Evolutionary conservation across 352 stramenopile genomes (phyloP).

Genomic region (Pythium sp.): DNA sequence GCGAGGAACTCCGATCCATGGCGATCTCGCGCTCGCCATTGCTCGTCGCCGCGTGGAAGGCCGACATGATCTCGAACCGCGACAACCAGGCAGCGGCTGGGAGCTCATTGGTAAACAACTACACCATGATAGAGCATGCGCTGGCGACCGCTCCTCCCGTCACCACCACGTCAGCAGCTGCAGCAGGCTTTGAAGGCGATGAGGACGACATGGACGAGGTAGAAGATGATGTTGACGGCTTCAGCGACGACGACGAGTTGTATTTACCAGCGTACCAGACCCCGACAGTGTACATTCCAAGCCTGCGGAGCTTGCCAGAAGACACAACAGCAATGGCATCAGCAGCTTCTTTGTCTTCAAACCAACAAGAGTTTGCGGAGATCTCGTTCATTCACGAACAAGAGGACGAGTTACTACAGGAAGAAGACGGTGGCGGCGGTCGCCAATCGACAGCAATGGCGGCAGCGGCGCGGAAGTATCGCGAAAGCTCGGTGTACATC

Average conservation of each 20-base stretch:
- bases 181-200: neutral
- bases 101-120: conserved; percentile 6
- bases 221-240: conserved; percentile 8
- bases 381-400: conserved; percentile 1
- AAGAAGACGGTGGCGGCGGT: conserved; percentile 9
- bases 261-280: conserved; percentile 1
- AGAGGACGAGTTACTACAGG: neutral
- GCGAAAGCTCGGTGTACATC: conserved; percentile 18
- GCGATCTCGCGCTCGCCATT: conserved; percentile 19
- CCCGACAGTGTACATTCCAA: conserved; percentile 13
- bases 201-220: neutral
- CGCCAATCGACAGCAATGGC: conserved; percentile 11
- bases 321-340: neutral
- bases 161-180: neutral
- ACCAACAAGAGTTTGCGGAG: conserved; percentile 1
- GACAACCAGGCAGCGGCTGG: neutral
- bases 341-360: neutral
- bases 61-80: conserved; percentile 15
- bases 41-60: conserved; percentile 20
- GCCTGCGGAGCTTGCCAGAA: conserved; percentile 3
- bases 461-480: conserved; percentile 4
- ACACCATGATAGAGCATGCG: neutral
- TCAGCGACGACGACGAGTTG: conserved; percentile 14
- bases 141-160: neutral
- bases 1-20: conserved; percentile 26